These are phyloP conservation scores for Cladorrhinum samala DNA, from an alignment of 495 filamentous ascomycete genomes.

Conservation along the genomic window DNA sequence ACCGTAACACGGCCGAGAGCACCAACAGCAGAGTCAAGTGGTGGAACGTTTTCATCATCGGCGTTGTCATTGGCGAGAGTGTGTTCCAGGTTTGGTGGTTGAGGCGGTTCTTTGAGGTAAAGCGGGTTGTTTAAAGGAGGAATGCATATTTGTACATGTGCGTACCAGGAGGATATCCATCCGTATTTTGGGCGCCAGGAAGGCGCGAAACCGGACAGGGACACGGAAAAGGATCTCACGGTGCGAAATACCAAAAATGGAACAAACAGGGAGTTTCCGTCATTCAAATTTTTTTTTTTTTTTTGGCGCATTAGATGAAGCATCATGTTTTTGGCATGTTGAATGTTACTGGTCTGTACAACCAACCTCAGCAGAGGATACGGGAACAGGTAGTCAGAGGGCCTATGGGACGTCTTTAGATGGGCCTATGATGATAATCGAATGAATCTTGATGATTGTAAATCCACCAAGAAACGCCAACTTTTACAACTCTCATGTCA, in stretches of 20 bases:
- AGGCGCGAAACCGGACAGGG: too few relatives aligned
- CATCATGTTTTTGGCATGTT: conserved; percentile 3
- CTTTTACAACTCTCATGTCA: too few relatives aligned
- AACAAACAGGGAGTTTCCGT: not conserved
- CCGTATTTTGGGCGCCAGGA: conserved; percentile 4
- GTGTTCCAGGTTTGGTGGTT: conserved; percentile 99
- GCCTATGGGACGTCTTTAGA: too few relatives aligned
- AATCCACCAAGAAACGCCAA: too few relatives aligned
- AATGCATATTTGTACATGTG: conserved; percentile 4
- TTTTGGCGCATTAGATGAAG: conserved; percentile 14
- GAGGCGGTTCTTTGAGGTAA: conserved; percentile 90
- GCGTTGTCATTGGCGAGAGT: conserved; percentile 82
- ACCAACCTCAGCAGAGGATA: too few relatives aligned
- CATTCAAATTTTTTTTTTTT: not conserved
- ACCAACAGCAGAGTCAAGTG: conserved; percentile 96
- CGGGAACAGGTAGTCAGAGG: too few relatives aligned
- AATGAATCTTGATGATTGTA: not conserved
- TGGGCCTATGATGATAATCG: conserved; percentile 10
- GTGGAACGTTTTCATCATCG: conserved; percentile 97
- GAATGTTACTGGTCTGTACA: conserved; percentile 1
- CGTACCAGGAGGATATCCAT: not conserved
- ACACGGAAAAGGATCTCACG: conserved; percentile 1
- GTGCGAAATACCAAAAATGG: not conserved
- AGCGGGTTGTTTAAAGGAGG: conserved; percentile 29
- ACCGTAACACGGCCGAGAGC: conserved; percentile 97